Evolutionary conservation across 257 asterid genomes (phyloP).

Genomic region (Plantago ovata): DNA sequence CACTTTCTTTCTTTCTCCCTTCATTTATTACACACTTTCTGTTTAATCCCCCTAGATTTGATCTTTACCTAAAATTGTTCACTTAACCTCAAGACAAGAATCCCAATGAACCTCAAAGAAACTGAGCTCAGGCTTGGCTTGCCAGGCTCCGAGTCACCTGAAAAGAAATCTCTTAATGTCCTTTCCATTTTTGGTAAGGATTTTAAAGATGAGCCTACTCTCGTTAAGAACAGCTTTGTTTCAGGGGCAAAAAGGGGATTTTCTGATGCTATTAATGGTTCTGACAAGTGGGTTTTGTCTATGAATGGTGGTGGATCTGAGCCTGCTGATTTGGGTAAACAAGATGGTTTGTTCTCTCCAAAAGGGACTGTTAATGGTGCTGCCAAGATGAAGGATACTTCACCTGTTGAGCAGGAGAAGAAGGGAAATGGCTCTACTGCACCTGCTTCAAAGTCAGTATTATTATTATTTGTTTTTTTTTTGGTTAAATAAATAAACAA

Average conservation of each 20-base stretch:
- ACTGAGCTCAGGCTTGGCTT: slow-evolving; percentile 86
- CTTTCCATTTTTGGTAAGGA: slow-evolving; percentile 55
- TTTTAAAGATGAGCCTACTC: slow-evolving; percentile 39
- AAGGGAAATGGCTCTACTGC: slow-evolving; percentile 31
- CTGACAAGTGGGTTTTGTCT: slow-evolving; percentile 63
- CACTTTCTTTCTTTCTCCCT: slow-evolving; percentile 22
- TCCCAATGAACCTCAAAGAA: slow-evolving; percentile 42
- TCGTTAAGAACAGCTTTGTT: slow-evolving; percentile 33
- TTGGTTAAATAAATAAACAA: not conserved
- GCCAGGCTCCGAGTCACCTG: slow-evolving; percentile 68
- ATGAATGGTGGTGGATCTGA: slow-evolving; percentile 62
- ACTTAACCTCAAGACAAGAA: slow-evolving; percentile 23
- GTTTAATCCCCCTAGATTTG: slow-evolving; percentile 2
- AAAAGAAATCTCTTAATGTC: slow-evolving; percentile 37
- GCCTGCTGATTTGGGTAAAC: slow-evolving; percentile 33
- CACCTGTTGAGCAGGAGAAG: slow-evolving; percentile 45
- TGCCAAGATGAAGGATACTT: slow-evolving; percentile 30
- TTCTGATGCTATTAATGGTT: slow-evolving; percentile 67
- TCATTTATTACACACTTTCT: slow-evolving; percentile 2
- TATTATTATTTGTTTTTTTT: not conserved
- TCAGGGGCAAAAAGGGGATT: slow-evolving; percentile 75
- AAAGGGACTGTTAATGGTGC: too few species aligned
- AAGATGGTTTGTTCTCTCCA: too few species aligned
- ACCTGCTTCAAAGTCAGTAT: slow-evolving; percentile 66
- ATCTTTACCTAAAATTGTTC: slow-evolving; percentile 14